Percentiles rank a stretch among this genome's conserved stretches.
phyloP scores from a whole-genome alignment of 2,329 filamentous ascomycete genomes.

The Paraphoma chrysanthemicola region DNA sequence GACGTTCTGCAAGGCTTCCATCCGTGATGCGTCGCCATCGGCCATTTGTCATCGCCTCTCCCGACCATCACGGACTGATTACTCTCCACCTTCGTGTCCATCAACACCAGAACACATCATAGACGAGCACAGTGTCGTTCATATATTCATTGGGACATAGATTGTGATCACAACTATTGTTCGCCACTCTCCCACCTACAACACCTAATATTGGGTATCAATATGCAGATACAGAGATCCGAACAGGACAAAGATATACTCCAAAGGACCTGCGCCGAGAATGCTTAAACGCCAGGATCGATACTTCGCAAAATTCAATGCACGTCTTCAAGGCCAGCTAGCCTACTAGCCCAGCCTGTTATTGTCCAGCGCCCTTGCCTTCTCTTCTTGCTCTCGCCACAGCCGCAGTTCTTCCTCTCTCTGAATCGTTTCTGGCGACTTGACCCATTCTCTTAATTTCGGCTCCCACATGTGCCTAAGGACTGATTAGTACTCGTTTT shows the following conservation, averaged over 20 bases:
- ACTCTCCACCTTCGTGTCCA: background rate
- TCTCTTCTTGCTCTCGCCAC: constrained; percentile 17
- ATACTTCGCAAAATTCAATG: background rate
- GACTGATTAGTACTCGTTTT: constrained; percentile 7
- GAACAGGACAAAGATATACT: background rate
- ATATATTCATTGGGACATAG: too few species aligned
- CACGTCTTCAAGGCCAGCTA: constrained; percentile 19
- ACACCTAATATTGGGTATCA: constrained; percentile 24
- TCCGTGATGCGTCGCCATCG: constrained; percentile 30
- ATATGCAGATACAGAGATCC: constrained; percentile 14
- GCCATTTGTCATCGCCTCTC: constrained; percentile 43
- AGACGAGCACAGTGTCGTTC: too few species aligned
- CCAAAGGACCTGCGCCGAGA: background rate
- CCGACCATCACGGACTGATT: background rate
- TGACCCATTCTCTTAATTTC: constrained; percentile 66
- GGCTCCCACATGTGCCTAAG: constrained; percentile 67
- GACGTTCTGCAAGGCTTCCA: constrained; percentile 47
- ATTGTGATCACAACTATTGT: too few species aligned
- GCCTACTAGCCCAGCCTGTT: constrained; percentile 26
- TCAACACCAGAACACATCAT: background rate
- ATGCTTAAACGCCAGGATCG: background rate
- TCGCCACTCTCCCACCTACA: too few species aligned
- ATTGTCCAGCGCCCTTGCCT: constrained; percentile 15
- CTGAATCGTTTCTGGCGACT: constrained; percentile 32
- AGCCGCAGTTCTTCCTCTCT: constrained; percentile 19